phyloP scores from a whole-genome alignment of 306 rosid genomes.

The Quercus gilva region DNA sequence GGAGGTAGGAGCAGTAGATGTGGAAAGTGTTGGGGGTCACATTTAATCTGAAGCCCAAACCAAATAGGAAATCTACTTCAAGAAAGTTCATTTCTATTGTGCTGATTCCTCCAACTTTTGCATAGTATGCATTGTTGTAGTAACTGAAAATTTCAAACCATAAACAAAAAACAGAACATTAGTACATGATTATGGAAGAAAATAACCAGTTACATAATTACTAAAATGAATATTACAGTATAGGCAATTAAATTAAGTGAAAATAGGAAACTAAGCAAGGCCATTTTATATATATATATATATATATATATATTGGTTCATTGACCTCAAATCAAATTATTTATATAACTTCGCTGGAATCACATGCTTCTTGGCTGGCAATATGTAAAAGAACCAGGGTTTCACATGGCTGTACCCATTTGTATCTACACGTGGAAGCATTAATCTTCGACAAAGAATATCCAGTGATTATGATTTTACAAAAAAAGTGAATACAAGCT shows the following conservation, averaged over 20 bases:
- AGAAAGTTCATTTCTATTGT: constrained; percentile 89
- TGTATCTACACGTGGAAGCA: constrained; percentile 32
- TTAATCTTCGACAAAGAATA: constrained; percentile 14
- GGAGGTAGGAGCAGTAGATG: constrained; percentile 66
- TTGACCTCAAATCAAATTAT: neutral
- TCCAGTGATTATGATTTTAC: neutral
- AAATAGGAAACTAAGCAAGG: neutral
- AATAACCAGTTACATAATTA: neutral
- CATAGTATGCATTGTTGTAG: constrained; percentile 96
- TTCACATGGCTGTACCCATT: constrained; percentile 40
- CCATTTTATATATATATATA: neutral
- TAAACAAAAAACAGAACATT: neutral
- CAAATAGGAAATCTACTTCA: constrained; percentile 90
- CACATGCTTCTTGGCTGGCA: constrained; percentile 20
- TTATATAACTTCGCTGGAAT: constrained; percentile 16
- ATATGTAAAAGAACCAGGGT: constrained; percentile 25
- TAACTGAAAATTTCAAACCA: constrained; percentile 44
- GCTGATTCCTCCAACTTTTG: constrained; percentile 97
- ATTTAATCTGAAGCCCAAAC: constrained; percentile 77
- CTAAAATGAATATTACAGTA: neutral
- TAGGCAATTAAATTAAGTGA: neutral
- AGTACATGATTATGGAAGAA: neutral
- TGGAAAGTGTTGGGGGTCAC: constrained; percentile 77
- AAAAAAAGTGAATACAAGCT: neutral
- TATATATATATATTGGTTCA: neutral